These are phyloP conservation scores for Kwoniella shandongensis DNA, from an alignment of 768 basidiomycete genomes.

Conservation along the genomic window DNA sequence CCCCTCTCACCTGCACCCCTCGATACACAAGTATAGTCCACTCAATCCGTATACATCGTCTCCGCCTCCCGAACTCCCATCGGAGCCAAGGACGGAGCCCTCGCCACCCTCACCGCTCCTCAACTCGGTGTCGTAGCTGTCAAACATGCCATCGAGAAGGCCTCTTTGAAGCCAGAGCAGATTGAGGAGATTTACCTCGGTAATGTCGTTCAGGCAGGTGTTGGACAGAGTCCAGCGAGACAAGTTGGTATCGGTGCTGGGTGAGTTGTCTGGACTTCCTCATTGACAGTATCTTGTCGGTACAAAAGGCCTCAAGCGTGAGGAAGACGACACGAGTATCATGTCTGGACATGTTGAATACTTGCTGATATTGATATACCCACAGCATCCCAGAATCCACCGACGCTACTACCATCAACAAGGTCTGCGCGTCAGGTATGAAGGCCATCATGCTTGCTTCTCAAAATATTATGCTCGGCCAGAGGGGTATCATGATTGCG, in stretches of 20 bases:
- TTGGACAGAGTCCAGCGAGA: slow-evolving; percentile 96
- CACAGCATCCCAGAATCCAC: slow-evolving; percentile 65
- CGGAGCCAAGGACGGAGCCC: slow-evolving; percentile 83
- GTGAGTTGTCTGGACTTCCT: slow-evolving; percentile 30
- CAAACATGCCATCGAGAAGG: slow-evolving; percentile 81
- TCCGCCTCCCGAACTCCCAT: slow-evolving; percentile 91
- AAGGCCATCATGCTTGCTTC: slow-evolving; percentile 92
- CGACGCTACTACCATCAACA: slow-evolving; percentile 98
- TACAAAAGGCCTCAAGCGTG: neutral
- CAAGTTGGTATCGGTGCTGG: slow-evolving; percentile 94
- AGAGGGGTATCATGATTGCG: slow-evolving; percentile 81
- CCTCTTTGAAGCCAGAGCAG: slow-evolving; percentile 71
- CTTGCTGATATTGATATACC: too few species aligned
- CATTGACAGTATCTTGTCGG: neutral
- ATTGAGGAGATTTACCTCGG: slow-evolving; percentile 98
- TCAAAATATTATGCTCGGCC: slow-evolving; percentile 83
- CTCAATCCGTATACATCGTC: slow-evolving; percentile 63
- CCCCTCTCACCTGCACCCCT: too few species aligned
- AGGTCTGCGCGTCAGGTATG: slow-evolving; percentile 97
- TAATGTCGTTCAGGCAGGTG: slow-evolving; percentile 95
- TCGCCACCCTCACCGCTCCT: slow-evolving; percentile 84
- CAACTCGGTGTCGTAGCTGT: slow-evolving; percentile 86
- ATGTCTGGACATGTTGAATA: too few species aligned
- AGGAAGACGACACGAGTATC: too few species aligned
- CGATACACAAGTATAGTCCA: too few species aligned